These are phyloP conservation scores for Boletus smithii DNA, from an alignment of 1,284 basidiomycete genomes.

Conservation along the genomic window DNA sequence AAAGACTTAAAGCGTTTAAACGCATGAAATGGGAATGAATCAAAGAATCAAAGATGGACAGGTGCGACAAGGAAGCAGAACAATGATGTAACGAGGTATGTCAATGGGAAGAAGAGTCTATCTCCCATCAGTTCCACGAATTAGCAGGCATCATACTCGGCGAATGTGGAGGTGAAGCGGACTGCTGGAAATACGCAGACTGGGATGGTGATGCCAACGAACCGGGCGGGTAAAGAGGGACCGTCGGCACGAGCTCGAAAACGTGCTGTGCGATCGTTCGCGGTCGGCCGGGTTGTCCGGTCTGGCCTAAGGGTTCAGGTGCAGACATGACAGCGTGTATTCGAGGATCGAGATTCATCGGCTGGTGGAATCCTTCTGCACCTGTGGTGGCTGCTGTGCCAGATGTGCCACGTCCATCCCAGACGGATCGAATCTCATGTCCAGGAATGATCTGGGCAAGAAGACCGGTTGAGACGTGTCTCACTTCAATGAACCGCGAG, in stretches of 20 bases:
- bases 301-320: conserved; percentile 41
- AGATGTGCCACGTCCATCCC: conserved; percentile 73
- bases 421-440: conserved; percentile 79
- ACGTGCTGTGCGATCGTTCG: conserved; percentile 66
- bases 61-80: too few species aligned
- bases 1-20: background rate
- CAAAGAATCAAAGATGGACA: background rate
- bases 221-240: conserved; percentile 62
- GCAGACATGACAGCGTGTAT: conserved; percentile 75
- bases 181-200: conserved; percentile 58
- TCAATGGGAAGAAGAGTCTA: background rate
- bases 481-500: conserved; percentile 88
- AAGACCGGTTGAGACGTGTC: conserved; percentile 81
- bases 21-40: background rate
- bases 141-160: conserved; percentile 36
- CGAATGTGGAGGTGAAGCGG: conserved; percentile 60
- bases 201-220: conserved; percentile 63
- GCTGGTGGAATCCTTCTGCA: conserved; percentile 33
- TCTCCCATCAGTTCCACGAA: conserved; percentile 23
- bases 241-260: conserved; percentile 78
- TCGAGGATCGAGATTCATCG: conserved; percentile 64
- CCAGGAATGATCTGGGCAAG: conserved; percentile 88
- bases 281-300: conserved; percentile 35
- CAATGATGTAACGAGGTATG: background rate
- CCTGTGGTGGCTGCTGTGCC: conserved; percentile 33